These are phyloP conservation scores for Cystobasidium sp. DNA, from an alignment of 1,284 basidiomycete genomes.

Conservation along the genomic window DNA sequence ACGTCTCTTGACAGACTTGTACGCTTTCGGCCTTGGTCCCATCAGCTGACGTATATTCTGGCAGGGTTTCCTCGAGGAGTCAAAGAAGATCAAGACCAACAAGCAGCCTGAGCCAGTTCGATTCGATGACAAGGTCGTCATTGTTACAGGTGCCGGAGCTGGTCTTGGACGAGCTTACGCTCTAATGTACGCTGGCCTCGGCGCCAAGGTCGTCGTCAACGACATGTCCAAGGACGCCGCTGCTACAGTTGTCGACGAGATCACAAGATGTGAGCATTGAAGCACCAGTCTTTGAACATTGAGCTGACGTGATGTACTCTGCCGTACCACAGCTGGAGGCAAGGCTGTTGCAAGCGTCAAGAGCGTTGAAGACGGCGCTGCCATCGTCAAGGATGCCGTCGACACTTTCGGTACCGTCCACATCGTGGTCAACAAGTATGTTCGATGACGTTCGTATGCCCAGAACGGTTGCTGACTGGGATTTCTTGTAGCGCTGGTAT, in stretches of 20 bases:
- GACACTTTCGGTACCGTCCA: conserved; percentile 89
- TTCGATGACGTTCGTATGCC: background rate
- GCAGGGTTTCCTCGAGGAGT: conserved; percentile 70
- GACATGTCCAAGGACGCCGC: conserved; percentile 75
- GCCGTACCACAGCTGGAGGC: conserved; percentile 70
- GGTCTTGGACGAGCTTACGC: conserved; percentile 93
- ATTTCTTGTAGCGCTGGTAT: conserved; percentile 94
- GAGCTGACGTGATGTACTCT: too few relatives aligned
- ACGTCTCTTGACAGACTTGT: background rate
- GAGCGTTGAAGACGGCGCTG: conserved; percentile 87
- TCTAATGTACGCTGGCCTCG: conserved; percentile 83
- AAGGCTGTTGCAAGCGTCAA: conserved; percentile 82
- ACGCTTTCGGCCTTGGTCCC: too few relatives aligned
- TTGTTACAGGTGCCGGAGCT: conserved; percentile 88
- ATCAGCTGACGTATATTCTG: background rate
- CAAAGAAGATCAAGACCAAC: conserved; percentile 72
- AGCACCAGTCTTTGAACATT: too few relatives aligned
- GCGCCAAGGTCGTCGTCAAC: conserved; percentile 96
- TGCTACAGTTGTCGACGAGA: conserved; percentile 47
- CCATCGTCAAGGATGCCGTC: conserved; percentile 83
- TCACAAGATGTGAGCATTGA: background rate
- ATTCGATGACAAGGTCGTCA: conserved; percentile 87
- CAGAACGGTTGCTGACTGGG: background rate
- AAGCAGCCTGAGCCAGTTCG: conserved; percentile 70
- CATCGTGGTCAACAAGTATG: conserved; percentile 59